These are phyloP conservation scores for Dillenia turbinata DNA, from an alignment of 164 flowering plant species.

Conservation along the genomic window DNA sequence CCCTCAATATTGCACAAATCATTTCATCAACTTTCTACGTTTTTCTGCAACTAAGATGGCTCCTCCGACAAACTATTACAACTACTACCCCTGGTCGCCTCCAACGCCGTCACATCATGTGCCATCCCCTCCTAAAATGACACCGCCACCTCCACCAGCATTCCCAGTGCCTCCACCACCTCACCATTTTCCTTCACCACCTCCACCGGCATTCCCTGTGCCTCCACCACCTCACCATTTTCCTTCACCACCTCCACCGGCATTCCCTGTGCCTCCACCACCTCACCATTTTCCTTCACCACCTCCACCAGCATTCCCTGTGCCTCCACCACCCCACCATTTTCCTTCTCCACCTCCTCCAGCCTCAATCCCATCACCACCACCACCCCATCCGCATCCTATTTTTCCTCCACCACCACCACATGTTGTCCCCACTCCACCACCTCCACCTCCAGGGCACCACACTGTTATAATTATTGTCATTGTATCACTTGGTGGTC, in stretches of 20 bases:
- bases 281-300: neutral
- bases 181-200: slow-evolving; percentile 12
- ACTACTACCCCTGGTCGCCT: slow-evolving; percentile 21
- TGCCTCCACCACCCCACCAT: slow-evolving; percentile 23
- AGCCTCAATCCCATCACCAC: slow-evolving; percentile 17
- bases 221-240: slow-evolving; percentile 6
- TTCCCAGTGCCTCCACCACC: slow-evolving; percentile 17
- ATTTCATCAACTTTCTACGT: neutral
- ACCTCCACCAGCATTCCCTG: slow-evolving; percentile 16
- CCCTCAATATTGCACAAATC: neutral
- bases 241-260: slow-evolving; percentile 11
- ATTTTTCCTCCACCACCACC: slow-evolving; percentile 19
- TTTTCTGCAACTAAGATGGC: slow-evolving; percentile 5
- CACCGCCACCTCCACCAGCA: neutral
- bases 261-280: neutral
- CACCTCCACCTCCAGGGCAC: slow-evolving; percentile 34
- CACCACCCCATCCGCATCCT: slow-evolving; percentile 17
- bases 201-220: slow-evolving; percentile 16
- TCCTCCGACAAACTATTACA: slow-evolving; percentile 6
- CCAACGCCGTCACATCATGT: slow-evolving; percentile 3
- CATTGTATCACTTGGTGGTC: slow-evolving; percentile 57
- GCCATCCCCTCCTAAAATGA: slow-evolving; percentile 2
- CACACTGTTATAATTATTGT: slow-evolving; percentile 40
- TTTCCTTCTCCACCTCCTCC: slow-evolving; percentile 7
- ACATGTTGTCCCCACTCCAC: slow-evolving; percentile 20